These are phyloP conservation scores for Apophysomyces trapeziformis DNA, from an alignment of 371 early-diverging fungal species.

Conservation along the genomic window DNA sequence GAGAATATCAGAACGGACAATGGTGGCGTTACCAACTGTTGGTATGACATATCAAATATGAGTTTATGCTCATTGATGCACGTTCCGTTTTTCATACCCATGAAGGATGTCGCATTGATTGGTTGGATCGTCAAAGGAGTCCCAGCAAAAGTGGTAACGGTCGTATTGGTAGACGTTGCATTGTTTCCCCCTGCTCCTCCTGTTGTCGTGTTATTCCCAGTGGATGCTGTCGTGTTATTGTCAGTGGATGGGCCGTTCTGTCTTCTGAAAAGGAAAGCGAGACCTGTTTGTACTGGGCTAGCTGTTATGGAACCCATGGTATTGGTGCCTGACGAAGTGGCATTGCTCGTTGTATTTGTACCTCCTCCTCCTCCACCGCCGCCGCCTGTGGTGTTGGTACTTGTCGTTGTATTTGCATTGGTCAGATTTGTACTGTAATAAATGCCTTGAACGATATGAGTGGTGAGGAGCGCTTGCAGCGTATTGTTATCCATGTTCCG, in stretches of 20 bases:
- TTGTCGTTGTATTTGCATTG: background rate
- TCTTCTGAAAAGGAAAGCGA: background rate
- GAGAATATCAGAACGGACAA: slow-evolving; percentile 43
- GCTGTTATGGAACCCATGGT: background rate
- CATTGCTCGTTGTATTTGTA: background rate
- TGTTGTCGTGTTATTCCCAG: no score
- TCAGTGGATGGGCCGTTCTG: background rate
- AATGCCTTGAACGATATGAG: slow-evolving; percentile 44
- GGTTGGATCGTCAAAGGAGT: background rate
- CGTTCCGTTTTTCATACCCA: background rate
- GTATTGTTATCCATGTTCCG: slow-evolving; percentile 1
- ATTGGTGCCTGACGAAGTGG: background rate
- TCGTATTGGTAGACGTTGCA: background rate
- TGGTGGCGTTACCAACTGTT: slow-evolving; percentile 35
- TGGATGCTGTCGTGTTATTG: background rate
- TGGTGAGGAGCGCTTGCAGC: slow-evolving; percentile 20
- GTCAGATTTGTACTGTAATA: slow-evolving; percentile 45
- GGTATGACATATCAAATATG: background rate
- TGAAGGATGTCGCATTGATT: background rate
- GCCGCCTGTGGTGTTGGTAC: background rate
- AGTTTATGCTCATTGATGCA: background rate
- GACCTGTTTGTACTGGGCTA: background rate
- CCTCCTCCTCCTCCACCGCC: background rate
- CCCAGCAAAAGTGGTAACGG: background rate
- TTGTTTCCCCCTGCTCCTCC: background rate